These are phyloP conservation scores for Fusarium bulbicola DNA, from an alignment of 2,329 filamentous ascomycete species.

Conservation along the genomic window DNA sequence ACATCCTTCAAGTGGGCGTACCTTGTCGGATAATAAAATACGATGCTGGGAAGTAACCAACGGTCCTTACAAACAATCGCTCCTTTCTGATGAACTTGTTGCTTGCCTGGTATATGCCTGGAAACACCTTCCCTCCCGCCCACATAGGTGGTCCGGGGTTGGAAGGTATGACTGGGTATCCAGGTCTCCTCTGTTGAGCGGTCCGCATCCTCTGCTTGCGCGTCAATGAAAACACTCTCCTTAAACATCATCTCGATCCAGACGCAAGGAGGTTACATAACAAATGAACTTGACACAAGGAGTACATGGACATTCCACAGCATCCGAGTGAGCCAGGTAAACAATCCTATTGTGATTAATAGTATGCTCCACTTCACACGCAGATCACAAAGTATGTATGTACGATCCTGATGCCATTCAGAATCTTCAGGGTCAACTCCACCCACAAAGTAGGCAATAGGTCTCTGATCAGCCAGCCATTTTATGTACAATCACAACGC, in stretches of 20 bases:
- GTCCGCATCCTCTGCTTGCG: background rate
- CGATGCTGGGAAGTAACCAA: background rate
- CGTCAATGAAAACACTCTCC: background rate
- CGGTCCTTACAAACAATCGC: background rate
- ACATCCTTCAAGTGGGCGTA: background rate
- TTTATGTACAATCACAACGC: background rate
- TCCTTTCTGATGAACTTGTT: background rate
- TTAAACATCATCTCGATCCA: constrained; percentile 10
- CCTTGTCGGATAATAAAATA: background rate
- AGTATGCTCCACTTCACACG: background rate
- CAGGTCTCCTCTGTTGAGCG: background rate
- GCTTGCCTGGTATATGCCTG: background rate
- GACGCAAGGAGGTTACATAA: background rate
- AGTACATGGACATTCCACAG: background rate
- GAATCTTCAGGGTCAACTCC: background rate
- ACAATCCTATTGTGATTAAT: background rate
- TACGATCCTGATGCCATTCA: constrained; percentile 6
- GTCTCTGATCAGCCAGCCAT: constrained; percentile 7
- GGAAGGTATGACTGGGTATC: background rate
- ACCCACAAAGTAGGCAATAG: background rate
- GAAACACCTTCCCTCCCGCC: background rate
- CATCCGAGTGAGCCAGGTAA: background rate
- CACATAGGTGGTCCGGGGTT: background rate
- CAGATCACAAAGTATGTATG: background rate
- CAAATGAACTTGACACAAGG: background rate